Percentiles rank a stretch among this genome's conserved stretches.
These are phyloP conservation scores for Trichophyton simii DNA, from an alignment of 2,329 filamentous ascomycete genomes.

Conservation along the genomic window DNA sequence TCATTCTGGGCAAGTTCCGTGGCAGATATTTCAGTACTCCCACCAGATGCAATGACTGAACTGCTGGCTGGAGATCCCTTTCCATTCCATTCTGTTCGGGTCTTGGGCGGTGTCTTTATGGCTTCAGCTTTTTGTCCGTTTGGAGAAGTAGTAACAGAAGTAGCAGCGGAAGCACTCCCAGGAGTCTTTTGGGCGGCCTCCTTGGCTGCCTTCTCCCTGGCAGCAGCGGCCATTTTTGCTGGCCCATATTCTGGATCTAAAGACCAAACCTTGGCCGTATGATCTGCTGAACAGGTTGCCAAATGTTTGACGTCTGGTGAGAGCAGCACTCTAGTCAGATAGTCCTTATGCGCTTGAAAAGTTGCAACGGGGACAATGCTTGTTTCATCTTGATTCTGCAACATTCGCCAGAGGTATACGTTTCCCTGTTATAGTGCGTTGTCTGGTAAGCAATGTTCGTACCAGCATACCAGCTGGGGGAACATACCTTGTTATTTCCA, in stretches of 20 bases:
- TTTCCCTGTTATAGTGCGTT: conserved; percentile 52
- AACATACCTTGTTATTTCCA: conserved; percentile 72
- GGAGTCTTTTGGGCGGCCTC: not conserved
- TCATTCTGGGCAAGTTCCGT: conserved; percentile 10
- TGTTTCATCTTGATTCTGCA: conserved; percentile 69
- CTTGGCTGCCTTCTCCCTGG: conserved; percentile 5
- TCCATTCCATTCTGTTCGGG: conserved; percentile 6
- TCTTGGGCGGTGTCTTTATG: not conserved
- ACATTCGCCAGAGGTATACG: conserved; percentile 92
- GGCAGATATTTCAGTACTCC: not conserved
- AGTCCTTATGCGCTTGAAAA: conserved; percentile 82
- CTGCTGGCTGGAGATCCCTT: not conserved
- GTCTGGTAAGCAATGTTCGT: not conserved
- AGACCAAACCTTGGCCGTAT: conserved; percentile 93
- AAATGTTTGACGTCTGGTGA: conserved; percentile 90
- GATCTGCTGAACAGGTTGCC: conserved; percentile 85
- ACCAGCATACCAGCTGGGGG: not conserved
- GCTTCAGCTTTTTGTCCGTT: not conserved
- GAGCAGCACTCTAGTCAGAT: conserved; percentile 81
- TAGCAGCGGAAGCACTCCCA: too few relatives aligned
- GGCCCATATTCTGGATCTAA: conserved; percentile 54
- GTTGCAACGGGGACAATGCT: conserved; percentile 76
- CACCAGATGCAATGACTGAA: not conserved
- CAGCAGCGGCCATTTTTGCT: conserved; percentile 24
- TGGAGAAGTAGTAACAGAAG: not conserved